Base-by-base conservation (phyloP, 345 rosid genomes). In the Geranium rotundifolium region DNA sequence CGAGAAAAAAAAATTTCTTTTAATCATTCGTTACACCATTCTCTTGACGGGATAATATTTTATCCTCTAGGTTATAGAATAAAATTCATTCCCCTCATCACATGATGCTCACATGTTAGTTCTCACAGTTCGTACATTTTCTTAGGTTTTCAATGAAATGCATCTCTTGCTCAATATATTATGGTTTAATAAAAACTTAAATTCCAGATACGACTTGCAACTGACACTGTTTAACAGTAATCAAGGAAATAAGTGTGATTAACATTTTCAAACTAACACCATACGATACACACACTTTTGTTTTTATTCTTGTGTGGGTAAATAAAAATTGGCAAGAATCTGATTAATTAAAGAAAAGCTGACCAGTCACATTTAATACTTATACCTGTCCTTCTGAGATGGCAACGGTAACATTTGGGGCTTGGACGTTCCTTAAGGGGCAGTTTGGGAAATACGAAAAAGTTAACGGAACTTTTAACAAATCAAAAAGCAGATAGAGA, bases 401-500 rank as follows among this genome's bases (percentile, higher is more conserved):
- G 64, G 65, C 76, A 81, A 81, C 85, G 85, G 85, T 81, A 76
- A 79, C 57, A 74, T 79, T 37, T 49, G 27, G 76, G 27, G 70
- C 76, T 65, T 81, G 81, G 65, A 64, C 12, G 72, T 49, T 72
- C 74, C 67, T 68, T 54, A 1, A 65, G 67, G 85, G 85, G 82
- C 66, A 81, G 1, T 76, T 66, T 73, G 39, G 85, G 85, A 18
- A 61, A 57, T 0, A 0, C 0, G 2, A 19, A 74, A 65, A 67
- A 65, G 60, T 69, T 69, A 77, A 80, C 80, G 81, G 72, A 37
- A 72, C 63, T 72, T 75, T 23, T 68, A 63, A 60, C 57, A 56
- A 54, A 34, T 29, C 27, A 17, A 65, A 67, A 64, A 54, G 27
- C 27, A 23, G 27, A 23, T 23, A 23, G 12, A 39, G 56, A 49